These are phyloP conservation scores for Avicennia marina DNA, from an alignment of 257 asterid species.

Conservation along the genomic window DNA sequence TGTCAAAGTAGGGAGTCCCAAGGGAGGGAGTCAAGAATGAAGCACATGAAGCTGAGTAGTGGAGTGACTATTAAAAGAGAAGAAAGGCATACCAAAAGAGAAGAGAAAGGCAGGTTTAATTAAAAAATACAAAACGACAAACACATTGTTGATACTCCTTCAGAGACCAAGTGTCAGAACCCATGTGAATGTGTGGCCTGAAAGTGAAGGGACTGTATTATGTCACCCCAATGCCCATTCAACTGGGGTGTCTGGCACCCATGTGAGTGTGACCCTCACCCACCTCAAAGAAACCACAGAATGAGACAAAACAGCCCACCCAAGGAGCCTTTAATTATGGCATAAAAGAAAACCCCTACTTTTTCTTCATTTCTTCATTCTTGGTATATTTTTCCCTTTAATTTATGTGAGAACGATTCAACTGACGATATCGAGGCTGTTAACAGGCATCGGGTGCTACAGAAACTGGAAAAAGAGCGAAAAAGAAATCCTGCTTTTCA, in stretches of 20 bases:
- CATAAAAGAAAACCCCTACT: constrained; percentile 16
- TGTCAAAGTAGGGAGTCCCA: constrained; percentile 17
- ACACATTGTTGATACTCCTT: constrained; percentile 24
- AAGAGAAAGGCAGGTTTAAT: constrained; percentile 19
- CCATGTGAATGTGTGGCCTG: constrained; percentile 35
- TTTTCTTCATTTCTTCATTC: neutral
- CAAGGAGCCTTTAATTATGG: constrained; percentile 33
- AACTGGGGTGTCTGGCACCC: no score
- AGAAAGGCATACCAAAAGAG: constrained; percentile 10
- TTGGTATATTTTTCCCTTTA: no score
- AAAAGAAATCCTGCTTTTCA: no score
- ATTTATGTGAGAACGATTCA: no score
- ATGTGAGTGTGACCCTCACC: no score
- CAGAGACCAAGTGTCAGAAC: constrained; percentile 18
- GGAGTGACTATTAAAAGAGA: constrained; percentile 2
- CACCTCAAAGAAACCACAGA: constrained; percentile 22
- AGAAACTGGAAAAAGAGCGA: no score
- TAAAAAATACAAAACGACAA: constrained; percentile 35
- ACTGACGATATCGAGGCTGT: no score
- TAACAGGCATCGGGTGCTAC: no score
- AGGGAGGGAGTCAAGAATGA: neutral
- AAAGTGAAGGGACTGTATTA: constrained; percentile 37
- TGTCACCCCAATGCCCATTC: no score
- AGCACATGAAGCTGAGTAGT: constrained; percentile 25
- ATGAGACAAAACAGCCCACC: constrained; percentile 35